Percentiles rank a stretch among this genome's conserved stretches.
Conservation (phyloP, 805 yeast species). For the Kazachstania viticola region DNA sequence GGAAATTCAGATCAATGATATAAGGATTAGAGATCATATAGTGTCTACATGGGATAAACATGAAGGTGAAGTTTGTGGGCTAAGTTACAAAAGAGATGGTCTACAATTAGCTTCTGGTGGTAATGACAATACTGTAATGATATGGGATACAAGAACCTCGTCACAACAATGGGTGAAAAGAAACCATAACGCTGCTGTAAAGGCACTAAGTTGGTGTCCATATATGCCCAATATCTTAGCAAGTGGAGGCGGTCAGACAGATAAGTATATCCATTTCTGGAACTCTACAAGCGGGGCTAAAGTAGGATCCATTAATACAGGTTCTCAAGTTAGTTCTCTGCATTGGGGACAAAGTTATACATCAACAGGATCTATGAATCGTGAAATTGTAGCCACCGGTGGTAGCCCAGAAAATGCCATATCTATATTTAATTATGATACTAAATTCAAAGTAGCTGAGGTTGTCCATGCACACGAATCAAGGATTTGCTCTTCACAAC, state of each 20-base stretch:
- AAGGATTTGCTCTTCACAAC: conserved; percentile 67
- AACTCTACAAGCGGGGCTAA: conserved; percentile 84
- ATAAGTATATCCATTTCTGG: conserved; percentile 87
- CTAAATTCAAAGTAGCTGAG: conserved; percentile 78
- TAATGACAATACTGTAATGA: conserved; percentile 82
- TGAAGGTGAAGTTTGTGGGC: conserved; percentile 84
- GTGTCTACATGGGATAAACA: conserved; percentile 53
- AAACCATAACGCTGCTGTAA: conserved; percentile 87
- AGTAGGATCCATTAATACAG: conserved; percentile 78
- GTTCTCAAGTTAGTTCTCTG: conserved; percentile 87
- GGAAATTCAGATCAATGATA: conserved; percentile 77
- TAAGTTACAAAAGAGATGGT: conserved; percentile 78
- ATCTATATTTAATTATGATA: conserved; percentile 74
- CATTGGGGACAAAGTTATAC: conserved; percentile 64
- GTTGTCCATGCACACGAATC: conserved; percentile 81
- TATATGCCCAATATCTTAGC: conserved; percentile 71
- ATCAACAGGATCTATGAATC: conserved; percentile 19
- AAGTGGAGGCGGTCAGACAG: conserved; percentile 95
- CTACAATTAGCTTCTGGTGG: conserved; percentile 84
- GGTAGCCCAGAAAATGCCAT: conserved; percentile 86
- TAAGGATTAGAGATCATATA: conserved; percentile 69
- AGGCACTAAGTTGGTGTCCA: conserved; percentile 93
- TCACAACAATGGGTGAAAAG: conserved; percentile 65
- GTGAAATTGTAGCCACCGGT: conserved; percentile 84
- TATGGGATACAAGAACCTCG: conserved; percentile 77